These are phyloP conservation scores for Escallonia rubra DNA, from an alignment of 129 eudicot species.

Conservation along the genomic window DNA sequence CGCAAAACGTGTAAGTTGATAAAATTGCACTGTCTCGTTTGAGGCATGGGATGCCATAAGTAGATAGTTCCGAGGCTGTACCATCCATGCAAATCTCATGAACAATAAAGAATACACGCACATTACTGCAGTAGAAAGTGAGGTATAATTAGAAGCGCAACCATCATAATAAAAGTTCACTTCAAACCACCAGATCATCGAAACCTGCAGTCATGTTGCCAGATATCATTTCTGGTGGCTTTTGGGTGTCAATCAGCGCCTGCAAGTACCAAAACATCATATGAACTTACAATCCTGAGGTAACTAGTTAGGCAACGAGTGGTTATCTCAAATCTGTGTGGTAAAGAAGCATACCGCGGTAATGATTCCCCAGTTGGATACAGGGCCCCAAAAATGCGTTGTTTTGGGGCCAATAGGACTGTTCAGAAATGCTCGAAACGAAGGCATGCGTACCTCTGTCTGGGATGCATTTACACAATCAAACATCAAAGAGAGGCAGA, in stretches of 20 bases:
- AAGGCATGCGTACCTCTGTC: conserved; percentile 41
- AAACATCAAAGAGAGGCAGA: not conserved
- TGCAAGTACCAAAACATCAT: conserved; percentile 18
- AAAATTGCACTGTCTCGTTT: conserved; percentile 84
- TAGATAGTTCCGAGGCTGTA: conserved; percentile 84
- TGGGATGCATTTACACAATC: conserved; percentile 15
- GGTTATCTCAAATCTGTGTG: not conserved
- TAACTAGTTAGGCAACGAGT: not conserved
- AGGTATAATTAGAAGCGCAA: not conserved
- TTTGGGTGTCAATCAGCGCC: conserved; percentile 82
- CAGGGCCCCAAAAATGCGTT: conserved; percentile 95
- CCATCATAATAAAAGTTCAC: too few species aligned
- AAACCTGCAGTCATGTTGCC: conserved; percentile 93
- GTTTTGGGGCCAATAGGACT: conserved; percentile 95
- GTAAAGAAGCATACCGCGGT: conserved; percentile 55
- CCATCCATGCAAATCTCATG: conserved; percentile 99
- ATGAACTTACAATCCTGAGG: too few species aligned
- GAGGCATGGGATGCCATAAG: conserved; percentile 87
- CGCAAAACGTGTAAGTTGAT: conserved; percentile 91
- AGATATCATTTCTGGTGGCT: conserved; percentile 90
- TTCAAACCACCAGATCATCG: not conserved
- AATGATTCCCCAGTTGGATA: conserved; percentile 91
- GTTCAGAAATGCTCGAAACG: conserved; percentile 64
- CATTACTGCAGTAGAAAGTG: conserved; percentile 51
- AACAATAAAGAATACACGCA: conserved; percentile 78